These are phyloP conservation scores for Mycena sp. DNA, from an alignment of 1,284 basidiomycete species.

Conservation along the genomic window DNA sequence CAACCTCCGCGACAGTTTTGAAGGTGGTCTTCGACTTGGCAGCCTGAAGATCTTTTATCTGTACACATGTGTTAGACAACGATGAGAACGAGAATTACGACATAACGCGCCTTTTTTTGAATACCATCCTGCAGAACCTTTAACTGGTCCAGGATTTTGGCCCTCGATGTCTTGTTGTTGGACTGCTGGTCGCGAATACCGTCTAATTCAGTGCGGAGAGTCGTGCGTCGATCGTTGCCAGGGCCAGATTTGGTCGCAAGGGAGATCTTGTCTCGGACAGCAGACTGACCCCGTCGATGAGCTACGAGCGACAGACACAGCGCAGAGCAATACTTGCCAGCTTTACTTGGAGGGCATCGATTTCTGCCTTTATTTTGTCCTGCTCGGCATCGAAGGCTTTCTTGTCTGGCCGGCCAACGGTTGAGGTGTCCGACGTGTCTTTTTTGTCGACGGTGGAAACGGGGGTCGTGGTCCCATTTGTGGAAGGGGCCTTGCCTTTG, in stretches of 20 bases:
- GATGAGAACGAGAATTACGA: slow-evolving; percentile 19
- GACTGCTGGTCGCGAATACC: slow-evolving; percentile 84
- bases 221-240: slow-evolving; percentile 77
- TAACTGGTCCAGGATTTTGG: slow-evolving; percentile 86
- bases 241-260: slow-evolving; percentile 66
- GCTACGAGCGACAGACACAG: slow-evolving; percentile 11
- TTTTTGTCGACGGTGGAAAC: slow-evolving; percentile 55
- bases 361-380: slow-evolving; percentile 82
- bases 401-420: slow-evolving; percentile 82
- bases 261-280: slow-evolving; percentile 83
- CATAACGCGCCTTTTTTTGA: slow-evolving; percentile 79
- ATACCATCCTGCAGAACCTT: slow-evolving; percentile 85
- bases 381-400: slow-evolving; percentile 84
- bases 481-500: slow-evolving; percentile 52
- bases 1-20: slow-evolving; percentile 90
- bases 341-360: slow-evolving; percentile 82
- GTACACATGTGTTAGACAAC: slow-evolving; percentile 19
- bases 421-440: slow-evolving; percentile 54
- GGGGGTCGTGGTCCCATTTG: slow-evolving; percentile 60
- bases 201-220: slow-evolving; percentile 87
- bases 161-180: slow-evolving; percentile 78
- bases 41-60: slow-evolving; percentile 92
- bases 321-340: slow-evolving; percentile 69
- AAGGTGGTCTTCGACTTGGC: slow-evolving; percentile 85
- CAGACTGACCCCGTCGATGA: slow-evolving; percentile 59